These are phyloP conservation scores for Kernera saxatilis DNA, from an alignment of 345 rosid genomes.

Conservation along the genomic window DNA sequence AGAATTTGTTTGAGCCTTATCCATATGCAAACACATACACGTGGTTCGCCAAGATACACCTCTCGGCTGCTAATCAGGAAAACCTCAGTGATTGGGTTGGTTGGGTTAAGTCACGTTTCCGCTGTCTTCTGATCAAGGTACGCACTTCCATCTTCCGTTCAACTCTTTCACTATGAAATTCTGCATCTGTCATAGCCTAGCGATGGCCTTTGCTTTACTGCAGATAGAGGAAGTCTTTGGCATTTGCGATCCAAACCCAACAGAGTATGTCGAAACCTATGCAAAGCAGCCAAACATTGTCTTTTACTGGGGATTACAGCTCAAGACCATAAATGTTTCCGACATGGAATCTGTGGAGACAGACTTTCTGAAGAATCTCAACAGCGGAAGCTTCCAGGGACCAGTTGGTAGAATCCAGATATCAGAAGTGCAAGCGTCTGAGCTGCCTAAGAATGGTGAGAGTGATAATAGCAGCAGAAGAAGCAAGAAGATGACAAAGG, in stretches of 20 bases:
- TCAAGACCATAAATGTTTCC: slow-evolving; percentile 19
- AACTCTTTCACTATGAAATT: neutral
- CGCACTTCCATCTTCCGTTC: neutral
- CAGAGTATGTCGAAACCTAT: slow-evolving; percentile 37
- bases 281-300: slow-evolving; percentile 33
- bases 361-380: slow-evolving; percentile 40
- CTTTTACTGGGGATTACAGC: slow-evolving; percentile 50
- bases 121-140: slow-evolving; percentile 49
- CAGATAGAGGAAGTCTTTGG: slow-evolving; percentile 56
- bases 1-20: slow-evolving; percentile 41
- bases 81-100: slow-evolving; percentile 56
- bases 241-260: slow-evolving; percentile 50
- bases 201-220: neutral
- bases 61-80: slow-evolving; percentile 42
- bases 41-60: slow-evolving; percentile 44
- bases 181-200: neutral
- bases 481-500: slow-evolving; percentile 33
- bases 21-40: slow-evolving; percentile 40
- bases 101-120: slow-evolving; percentile 62
- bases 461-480: slow-evolving; percentile 13
- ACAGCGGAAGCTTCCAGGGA: slow-evolving; percentile 35
- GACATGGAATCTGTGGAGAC: slow-evolving; percentile 34
- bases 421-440: slow-evolving; percentile 40
- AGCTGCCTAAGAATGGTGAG: slow-evolving; percentile 31
- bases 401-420: slow-evolving; percentile 33